These are phyloP conservation scores for Cryptosporidium ubiquitum DNA, from an alignment of 169 alveolate species.

Conservation along the genomic window DNA sequence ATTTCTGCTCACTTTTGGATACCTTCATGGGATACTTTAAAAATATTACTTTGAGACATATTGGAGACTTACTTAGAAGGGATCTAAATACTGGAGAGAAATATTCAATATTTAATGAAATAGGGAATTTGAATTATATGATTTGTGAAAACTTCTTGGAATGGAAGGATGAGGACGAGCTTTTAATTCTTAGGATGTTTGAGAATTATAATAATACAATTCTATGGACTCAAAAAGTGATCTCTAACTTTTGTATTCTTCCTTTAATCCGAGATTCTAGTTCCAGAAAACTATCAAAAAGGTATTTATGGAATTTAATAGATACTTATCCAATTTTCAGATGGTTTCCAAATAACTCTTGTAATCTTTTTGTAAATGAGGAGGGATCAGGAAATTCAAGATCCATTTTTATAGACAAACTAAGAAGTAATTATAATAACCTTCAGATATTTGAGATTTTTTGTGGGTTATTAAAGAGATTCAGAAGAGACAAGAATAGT, in stretches of 20 bases:
- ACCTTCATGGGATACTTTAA: neutral
- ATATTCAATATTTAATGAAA: constrained; percentile 2
- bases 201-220: neutral
- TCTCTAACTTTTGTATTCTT: constrained; percentile 26
- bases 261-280: neutral
- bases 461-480: neutral
- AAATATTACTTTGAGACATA: neutral
- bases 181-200: constrained; percentile 11
- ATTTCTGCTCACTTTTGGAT: neutral
- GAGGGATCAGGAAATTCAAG: neutral
- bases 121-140: constrained; percentile 44
- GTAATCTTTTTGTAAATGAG: neutral
- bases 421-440: constrained; percentile 31
- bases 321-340: constrained; percentile 63
- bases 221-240: constrained; percentile 3
- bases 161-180: constrained; percentile 65
- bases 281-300: neutral
- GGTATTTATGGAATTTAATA: constrained; percentile 60
- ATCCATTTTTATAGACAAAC: constrained; percentile 35
- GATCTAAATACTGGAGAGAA: constrained; percentile 13
- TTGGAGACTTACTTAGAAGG: constrained; percentile 13
- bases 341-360: constrained; percentile 57
- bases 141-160: constrained; percentile 59
- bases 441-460: constrained; percentile 20
- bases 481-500: neutral